Evolutionary conservation across 495 filamentous ascomycete genomes (phyloP).

Genomic region (Penicillium fimorum): DNA sequence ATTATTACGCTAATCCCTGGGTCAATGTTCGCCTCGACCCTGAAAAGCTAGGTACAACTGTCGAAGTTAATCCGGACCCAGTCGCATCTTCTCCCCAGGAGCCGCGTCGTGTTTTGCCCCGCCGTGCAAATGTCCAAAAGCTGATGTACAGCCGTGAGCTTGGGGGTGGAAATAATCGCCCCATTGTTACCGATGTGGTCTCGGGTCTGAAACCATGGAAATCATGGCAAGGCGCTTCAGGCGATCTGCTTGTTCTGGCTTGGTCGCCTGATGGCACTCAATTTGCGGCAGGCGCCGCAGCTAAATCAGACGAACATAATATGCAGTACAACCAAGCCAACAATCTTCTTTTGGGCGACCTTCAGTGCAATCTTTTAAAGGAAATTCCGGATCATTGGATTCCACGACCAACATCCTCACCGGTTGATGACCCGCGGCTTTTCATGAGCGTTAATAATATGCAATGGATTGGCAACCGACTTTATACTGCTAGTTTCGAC

Average conservation of each 20-base stretch:
- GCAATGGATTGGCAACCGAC: slow-evolving; percentile 61
- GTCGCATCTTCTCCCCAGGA: neutral
- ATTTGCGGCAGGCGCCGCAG: slow-evolving; percentile 64
- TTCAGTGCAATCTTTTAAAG: slow-evolving; percentile 48
- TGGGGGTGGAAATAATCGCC: slow-evolving; percentile 11
- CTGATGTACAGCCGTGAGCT: slow-evolving; percentile 32
- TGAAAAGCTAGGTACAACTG: slow-evolving; percentile 1
- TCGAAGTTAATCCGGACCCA: neutral
- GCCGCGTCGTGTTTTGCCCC: neutral
- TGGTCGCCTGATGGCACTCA: slow-evolving; percentile 51
- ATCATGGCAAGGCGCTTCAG: slow-evolving; percentile 52
- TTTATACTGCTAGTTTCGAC: slow-evolving; percentile 84
- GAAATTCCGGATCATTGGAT: slow-evolving; percentile 72
- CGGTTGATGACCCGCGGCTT: slow-evolving; percentile 63
- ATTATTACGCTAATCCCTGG: slow-evolving; percentile 26
- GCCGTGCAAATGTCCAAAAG: slow-evolving; percentile 10
- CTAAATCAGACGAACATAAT: slow-evolving; percentile 69
- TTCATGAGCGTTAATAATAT: slow-evolving; percentile 78
- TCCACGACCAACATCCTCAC: slow-evolving; percentile 51
- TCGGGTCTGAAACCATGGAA: slow-evolving; percentile 36
- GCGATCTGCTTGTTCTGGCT: slow-evolving; percentile 47
- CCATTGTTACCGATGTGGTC: slow-evolving; percentile 19
- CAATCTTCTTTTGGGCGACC: slow-evolving; percentile 74
- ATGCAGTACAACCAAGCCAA: slow-evolving; percentile 82
- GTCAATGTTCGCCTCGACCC: slow-evolving; percentile 1